phyloP scores from a whole-genome alignment of 1,139 yeast species.

The Nakaseomyces glabratus region DNA sequence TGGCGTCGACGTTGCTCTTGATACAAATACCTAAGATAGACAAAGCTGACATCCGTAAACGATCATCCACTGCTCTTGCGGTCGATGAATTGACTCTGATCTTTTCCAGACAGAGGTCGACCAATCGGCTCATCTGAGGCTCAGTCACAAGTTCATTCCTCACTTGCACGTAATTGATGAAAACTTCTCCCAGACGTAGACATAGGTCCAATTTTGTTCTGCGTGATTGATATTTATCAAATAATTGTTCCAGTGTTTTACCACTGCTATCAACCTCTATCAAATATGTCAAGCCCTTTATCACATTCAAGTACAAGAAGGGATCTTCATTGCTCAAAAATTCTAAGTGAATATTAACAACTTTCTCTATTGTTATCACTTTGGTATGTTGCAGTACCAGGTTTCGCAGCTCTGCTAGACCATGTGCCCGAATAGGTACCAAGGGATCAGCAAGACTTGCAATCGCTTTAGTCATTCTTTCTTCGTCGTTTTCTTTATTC shows the following conservation, averaged over 20 bases:
- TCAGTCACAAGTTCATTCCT: constrained; percentile 44
- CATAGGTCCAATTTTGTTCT: constrained; percentile 47
- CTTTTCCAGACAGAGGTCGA: constrained; percentile 28
- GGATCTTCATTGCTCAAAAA: constrained; percentile 78
- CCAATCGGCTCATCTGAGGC: constrained; percentile 30
- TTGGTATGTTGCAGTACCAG: constrained; percentile 45
- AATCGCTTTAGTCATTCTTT: constrained; percentile 45
- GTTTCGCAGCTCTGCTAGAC: constrained; percentile 55
- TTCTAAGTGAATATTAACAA: constrained; percentile 49
- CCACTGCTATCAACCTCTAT: constrained; percentile 37
- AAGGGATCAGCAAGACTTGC: constrained; percentile 64
- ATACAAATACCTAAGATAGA: constrained; percentile 67
- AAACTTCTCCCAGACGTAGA: constrained; percentile 71
- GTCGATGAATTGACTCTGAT: constrained; percentile 20
- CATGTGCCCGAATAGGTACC: constrained; percentile 83
- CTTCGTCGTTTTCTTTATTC: too few relatives aligned
- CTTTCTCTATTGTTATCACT: constrained; percentile 46
- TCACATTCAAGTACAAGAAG: constrained; percentile 71
- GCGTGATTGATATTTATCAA: neutral
- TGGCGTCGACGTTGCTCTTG: constrained; percentile 48
- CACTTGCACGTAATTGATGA: constrained; percentile 48
- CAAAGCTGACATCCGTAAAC: constrained; percentile 76
- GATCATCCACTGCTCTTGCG: constrained; percentile 38
- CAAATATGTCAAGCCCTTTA: constrained; percentile 63
- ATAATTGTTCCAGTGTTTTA: neutral